Base-by-base conservation (phyloP, 148 eudicot genomes). In the Chenopodium berlandieri region DNA sequence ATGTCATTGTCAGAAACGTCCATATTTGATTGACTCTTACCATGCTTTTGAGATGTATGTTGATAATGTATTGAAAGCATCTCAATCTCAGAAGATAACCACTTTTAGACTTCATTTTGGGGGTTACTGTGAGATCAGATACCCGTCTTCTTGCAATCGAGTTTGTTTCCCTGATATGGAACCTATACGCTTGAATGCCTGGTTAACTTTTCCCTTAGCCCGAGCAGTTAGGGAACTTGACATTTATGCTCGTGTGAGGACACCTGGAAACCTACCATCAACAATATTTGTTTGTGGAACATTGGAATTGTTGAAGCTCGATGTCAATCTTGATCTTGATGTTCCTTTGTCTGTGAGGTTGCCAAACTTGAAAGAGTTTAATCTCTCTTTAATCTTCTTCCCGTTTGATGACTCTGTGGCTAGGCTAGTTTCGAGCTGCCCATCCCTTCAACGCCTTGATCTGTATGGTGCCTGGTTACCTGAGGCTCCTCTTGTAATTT, bases 41-140 rank as follows among this genome's bases (percentile, higher is more conserved):
- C 5, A 22, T 37, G 11, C 8, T 27, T 85, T 78, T n/a, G 47
- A 19, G 32, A 56, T 22, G 7, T 74, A 67, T 74, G 82, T 83
- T 14, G 58, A 58, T 44, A 66, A 56, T 0, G 75, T 85, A 47
- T 30, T 81, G 30, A 70, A 31, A 40, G 25, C 75, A n/a, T 77
- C 22, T 22, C 54, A 74, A 23, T 62, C 78, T 9, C 32, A 75
- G 11, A 65, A 64, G 23, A 31, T 85, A 30, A 58, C 62, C 54
- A 79, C 64, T 23, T 82, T 82, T 69, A 52, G 79, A 23, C 79
- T 85, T 40, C 20, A 46, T 17, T 75, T 80, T 54, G 66, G 20
- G 23, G 47, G 11, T 14, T 1, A 9, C 14, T 25, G 30, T 5
- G 20, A 2, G 4, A 12, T 9, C 2, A 47, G 7, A 8, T 47